Conservation (phyloP, 164 flowering plant species). For the Magnolia officinalis region DNA sequence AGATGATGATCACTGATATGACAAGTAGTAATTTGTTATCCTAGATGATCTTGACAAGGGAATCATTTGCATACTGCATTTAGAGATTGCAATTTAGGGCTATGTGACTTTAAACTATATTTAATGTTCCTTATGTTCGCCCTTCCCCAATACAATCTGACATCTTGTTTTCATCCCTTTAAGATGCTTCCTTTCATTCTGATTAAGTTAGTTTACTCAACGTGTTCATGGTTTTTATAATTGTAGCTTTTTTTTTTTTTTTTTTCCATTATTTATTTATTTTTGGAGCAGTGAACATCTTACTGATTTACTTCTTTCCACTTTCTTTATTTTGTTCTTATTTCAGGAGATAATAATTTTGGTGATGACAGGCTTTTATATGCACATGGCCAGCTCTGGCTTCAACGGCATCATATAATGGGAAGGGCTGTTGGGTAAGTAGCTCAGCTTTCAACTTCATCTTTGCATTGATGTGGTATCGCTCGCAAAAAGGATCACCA, state of each 20-base stretch:
- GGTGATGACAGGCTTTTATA: slow-evolving; percentile 55
- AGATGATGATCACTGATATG: too few relatives aligned
- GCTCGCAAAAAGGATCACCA: not conserved
- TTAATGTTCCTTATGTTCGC: too few relatives aligned
- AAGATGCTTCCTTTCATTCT: too few relatives aligned
- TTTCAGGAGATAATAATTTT: slow-evolving; percentile 54
- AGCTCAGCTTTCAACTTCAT: not conserved
- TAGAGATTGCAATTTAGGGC: too few relatives aligned
- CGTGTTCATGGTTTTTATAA: not conserved
- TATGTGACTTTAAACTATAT: too few relatives aligned
- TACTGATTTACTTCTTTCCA: not conserved
- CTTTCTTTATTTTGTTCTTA: not conserved
- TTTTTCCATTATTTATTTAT: not conserved
- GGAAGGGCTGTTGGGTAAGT: slow-evolving; percentile 76
- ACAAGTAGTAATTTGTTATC: too few relatives aligned
- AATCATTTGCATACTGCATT: too few relatives aligned
- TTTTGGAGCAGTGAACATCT: not conserved
- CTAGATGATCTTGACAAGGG: too few relatives aligned
- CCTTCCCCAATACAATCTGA: too few relatives aligned
- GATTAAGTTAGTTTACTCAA: not conserved
- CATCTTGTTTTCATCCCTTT: too few relatives aligned
- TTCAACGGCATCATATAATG: slow-evolving; percentile 59
- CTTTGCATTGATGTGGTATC: not conserved
- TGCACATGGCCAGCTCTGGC: slow-evolving; percentile 62
- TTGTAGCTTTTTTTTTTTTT: not conserved